Conservation (phyloP, 345 rosid species). For the Moricandia moricandioides region DNA sequence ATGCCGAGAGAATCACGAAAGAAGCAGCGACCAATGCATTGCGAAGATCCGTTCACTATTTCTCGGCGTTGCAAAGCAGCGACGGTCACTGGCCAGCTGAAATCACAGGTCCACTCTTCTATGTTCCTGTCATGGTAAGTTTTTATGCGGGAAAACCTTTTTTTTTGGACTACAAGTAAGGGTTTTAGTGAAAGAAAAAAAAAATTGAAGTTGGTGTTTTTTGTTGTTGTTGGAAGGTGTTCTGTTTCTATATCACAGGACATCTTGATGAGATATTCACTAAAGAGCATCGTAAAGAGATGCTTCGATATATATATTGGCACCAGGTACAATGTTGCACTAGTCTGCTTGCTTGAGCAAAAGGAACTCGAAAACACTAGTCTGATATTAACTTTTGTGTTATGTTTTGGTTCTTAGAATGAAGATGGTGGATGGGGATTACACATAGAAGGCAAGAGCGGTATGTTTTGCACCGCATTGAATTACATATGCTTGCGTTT, state of each 20-base stretch:
- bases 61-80: conserved; percentile 49
- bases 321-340: conserved; percentile 35
- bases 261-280: conserved; percentile 35
- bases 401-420: conserved; percentile 46
- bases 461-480: conserved; percentile 69
- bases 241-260: conserved; percentile 42
- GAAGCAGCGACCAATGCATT: conserved; percentile 43
- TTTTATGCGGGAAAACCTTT: not conserved
- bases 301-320: conserved; percentile 42
- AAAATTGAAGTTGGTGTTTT: not conserved
- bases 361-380: not conserved
- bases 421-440: conserved; percentile 92
- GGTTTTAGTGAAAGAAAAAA: not conserved
- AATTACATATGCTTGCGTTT: conserved; percentile 63
- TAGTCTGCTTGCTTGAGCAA: too few relatives aligned
- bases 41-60: conserved; percentile 39
- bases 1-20: conserved; percentile 38
- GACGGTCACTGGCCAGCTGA: conserved; percentile 62
- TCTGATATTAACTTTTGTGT: too few relatives aligned
- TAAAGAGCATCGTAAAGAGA: conserved; percentile 41
- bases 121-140: conserved; percentile 45
- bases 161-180: not conserved
- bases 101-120: conserved; percentile 51
- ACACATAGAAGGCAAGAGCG: conserved; percentile 75
- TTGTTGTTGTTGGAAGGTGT: conserved; percentile 34